A percentile compares a stretch with the other conserved stretches of the same genome.
Conservation (phyloP, 192 early-diverging fungal species). For the Dissophora globulifera region DNA sequence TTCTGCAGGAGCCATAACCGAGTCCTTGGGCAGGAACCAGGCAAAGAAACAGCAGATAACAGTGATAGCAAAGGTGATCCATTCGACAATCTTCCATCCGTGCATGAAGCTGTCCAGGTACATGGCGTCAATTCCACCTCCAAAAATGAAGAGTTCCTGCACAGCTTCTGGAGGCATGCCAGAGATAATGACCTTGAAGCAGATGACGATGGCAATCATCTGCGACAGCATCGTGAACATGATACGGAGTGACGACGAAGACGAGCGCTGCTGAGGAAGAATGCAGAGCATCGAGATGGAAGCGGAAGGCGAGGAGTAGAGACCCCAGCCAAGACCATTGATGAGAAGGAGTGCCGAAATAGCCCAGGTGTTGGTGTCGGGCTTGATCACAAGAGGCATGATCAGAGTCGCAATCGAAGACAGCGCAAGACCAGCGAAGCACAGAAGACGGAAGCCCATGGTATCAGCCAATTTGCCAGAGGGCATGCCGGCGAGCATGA, state of each 20-base stretch:
- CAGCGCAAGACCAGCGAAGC: constrained; percentile 33
- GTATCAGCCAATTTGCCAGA: constrained; percentile 39
- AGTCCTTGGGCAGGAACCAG: constrained; percentile 23
- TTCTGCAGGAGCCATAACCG: constrained; percentile 28
- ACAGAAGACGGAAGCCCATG: constrained; percentile 41
- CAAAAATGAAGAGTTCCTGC: constrained; percentile 42
- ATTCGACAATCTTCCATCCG: constrained; percentile 42
- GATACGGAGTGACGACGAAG: constrained; percentile 48
- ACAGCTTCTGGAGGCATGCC: constrained; percentile 49
- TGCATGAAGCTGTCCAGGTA: constrained; percentile 44
- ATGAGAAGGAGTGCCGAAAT: constrained; percentile 41
- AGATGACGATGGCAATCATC: constrained; percentile 54
- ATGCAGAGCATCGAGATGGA: constrained; percentile 53
- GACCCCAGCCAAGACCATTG: constrained; percentile 50
- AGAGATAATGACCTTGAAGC: constrained; percentile 47
- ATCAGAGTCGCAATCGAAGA: constrained; percentile 36
- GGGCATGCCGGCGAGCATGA: constrained; percentile 51
- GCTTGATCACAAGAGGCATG: constrained; percentile 46
- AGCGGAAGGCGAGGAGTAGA: constrained; percentile 42
- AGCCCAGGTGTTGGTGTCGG: constrained; percentile 46
- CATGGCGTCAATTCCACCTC: constrained; percentile 35
- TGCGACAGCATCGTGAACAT: constrained; percentile 53
- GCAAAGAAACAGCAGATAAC: constrained; percentile 34
- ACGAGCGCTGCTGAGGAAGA: constrained; percentile 45
- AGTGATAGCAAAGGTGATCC: constrained; percentile 50